Base-by-base conservation (phyloP, 306 rosid species). In the Begonia fuchsioides region DNA sequence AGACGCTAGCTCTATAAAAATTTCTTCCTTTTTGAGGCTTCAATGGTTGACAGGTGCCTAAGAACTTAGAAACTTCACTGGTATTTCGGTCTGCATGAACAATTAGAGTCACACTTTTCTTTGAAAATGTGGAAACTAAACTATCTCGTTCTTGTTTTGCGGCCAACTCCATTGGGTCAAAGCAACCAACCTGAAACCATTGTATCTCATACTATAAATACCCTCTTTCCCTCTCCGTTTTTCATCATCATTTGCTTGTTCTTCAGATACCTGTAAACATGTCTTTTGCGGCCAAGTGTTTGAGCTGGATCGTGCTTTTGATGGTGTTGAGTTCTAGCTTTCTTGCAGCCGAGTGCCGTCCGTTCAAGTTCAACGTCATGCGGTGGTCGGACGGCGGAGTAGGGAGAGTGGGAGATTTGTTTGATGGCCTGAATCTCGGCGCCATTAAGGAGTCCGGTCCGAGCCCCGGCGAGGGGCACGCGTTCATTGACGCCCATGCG, bases 331-430 rank as follows among this genome's bases (percentile, higher is more conserved):
- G 45, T 41, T 41, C 12, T n/a, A 41, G 14, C 3, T 41, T 41
- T 41, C n/a, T 41, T 10, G n/a, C 12, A 3, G 14, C 45, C 12
- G 45, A 41, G 14, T 2, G n/a, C 14, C 45, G 45, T 41, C 45
- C 45, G 14, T 41, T 41, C n/a, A n/a, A n/a, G n/a, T n/a, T n/a
- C n/a, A 41, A 41, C 45, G 12, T 41, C n/a, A 41, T 41, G 14
- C 12, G 12, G 45, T 11, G 13, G 3, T n/a, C 45, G 45, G 12
- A 13, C 45, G 12, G 3, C 12, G 45, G 45, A n/a, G 9, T 6
- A 76, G 12, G 6, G 3, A n/a, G 45, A 4, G 15, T 12, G 76
- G 12, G 6, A 8, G 18, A 14, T 32, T 50, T 50, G 8, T 50
- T 19, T 35, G 43, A 10, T 1, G 19, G 19, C 15, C 14, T 51